These are phyloP conservation scores for Handroanthus guayacan DNA, from an alignment of 257 asterid genomes.

Conservation along the genomic window DNA sequence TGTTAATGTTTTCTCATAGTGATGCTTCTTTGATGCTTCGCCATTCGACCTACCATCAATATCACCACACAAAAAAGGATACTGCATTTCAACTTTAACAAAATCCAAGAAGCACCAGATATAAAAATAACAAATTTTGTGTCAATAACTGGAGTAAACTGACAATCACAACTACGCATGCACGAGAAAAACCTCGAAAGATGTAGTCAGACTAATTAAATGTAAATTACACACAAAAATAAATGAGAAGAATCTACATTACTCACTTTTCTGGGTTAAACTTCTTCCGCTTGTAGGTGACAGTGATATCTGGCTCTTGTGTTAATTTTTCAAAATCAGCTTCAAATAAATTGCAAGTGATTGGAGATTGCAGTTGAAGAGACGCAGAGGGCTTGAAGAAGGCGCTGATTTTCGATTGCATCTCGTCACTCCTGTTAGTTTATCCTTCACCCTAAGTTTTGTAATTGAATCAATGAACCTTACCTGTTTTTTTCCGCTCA, in stretches of 20 bases:
- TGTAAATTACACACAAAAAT: neutral
- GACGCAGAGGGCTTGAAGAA: too few relatives aligned
- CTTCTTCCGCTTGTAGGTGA: conserved; percentile 49
- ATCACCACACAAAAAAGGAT: conserved; percentile 33
- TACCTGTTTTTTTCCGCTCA: too few relatives aligned
- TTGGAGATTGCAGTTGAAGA: too few relatives aligned
- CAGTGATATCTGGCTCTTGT: conserved; percentile 45
- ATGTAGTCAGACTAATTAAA: neutral
- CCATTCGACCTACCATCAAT: conserved; percentile 34
- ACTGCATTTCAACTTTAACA: neutral
- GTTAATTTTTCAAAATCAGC: neutral
- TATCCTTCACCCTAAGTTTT: too few relatives aligned
- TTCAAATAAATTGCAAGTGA: too few relatives aligned
- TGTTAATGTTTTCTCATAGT: conserved; percentile 33
- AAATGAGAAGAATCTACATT: neutral
- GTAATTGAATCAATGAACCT: too few relatives aligned
- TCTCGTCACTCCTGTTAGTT: too few relatives aligned
- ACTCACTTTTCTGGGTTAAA: conserved; percentile 41
- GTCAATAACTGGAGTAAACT: neutral
- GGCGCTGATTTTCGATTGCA: too few relatives aligned
- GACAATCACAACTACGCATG: neutral
- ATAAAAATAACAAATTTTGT: too few relatives aligned
- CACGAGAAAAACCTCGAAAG: neutral
- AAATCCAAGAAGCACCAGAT: neutral
- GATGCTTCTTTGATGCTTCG: conserved; percentile 34